Evolutionary conservation across 2,329 filamentous ascomycete species (phyloP).

Genomic region (Pseudocercospora vitis): DNA sequence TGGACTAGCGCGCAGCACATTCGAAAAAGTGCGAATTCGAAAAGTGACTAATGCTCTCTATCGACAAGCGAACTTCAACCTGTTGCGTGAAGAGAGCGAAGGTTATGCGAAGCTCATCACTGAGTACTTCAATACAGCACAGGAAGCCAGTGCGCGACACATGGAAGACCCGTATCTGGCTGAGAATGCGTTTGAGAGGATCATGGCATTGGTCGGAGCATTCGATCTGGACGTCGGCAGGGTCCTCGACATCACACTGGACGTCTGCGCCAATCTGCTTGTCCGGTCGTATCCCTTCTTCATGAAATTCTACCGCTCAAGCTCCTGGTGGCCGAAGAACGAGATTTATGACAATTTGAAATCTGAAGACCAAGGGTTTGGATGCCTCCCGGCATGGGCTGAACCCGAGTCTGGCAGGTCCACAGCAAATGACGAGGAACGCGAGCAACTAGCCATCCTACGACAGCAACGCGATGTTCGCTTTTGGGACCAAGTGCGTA

Average conservation of each 20-base stretch:
- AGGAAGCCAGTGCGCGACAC: constrained; percentile 57
- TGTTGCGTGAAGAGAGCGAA: constrained; percentile 91
- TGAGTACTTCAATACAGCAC: constrained; percentile 88
- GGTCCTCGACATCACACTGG: constrained; percentile 88
- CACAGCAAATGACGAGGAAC: constrained; percentile 68
- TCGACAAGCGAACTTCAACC: constrained; percentile 93
- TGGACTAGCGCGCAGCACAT: constrained; percentile 80
- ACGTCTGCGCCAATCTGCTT: constrained; percentile 90
- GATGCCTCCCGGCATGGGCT: constrained; percentile 82
- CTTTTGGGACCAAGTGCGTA: constrained; percentile 80
- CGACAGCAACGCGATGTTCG: constrained; percentile 66
- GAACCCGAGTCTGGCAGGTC: constrained; percentile 67
- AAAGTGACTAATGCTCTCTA: constrained; percentile 93
- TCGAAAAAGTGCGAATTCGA: constrained; percentile 77
- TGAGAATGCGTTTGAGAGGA: constrained; percentile 81
- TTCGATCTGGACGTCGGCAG: constrained; percentile 96
- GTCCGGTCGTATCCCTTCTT: constrained; percentile 94
- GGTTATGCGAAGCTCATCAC: constrained; percentile 96
- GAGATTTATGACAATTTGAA: constrained; percentile 55
- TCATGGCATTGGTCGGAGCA: constrained; percentile 92
- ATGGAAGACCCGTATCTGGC: constrained; percentile 77
- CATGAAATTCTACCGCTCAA: constrained; percentile 84
- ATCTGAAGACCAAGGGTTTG: constrained; percentile 52
- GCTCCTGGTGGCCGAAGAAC: constrained; percentile 91
- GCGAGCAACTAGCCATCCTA: constrained; percentile 55